These are phyloP conservation scores for Catunica adiposa DNA, from an alignment of 2,329 filamentous ascomycete genomes.

Conservation along the genomic window DNA sequence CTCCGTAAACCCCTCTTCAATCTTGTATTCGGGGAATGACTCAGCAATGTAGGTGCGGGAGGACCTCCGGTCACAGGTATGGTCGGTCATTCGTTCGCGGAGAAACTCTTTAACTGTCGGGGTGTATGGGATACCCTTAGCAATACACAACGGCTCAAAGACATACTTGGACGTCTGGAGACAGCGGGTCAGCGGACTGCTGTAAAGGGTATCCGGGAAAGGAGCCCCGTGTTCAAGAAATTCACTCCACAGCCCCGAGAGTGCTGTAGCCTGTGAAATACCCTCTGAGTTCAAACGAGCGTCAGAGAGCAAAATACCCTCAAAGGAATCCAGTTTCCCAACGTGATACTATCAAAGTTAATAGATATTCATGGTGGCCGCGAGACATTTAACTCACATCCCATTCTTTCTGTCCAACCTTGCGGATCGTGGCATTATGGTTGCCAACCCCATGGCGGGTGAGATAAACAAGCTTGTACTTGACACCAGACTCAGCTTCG, in stretches of 20 bases:
- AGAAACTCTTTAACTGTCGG: slow-evolving; percentile 41
- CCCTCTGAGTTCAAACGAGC: slow-evolving; percentile 36
- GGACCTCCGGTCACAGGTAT: slow-evolving; percentile 44
- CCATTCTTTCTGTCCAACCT: slow-evolving; percentile 40
- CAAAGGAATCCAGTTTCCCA: slow-evolving; percentile 26
- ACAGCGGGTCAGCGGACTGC: slow-evolving; percentile 41
- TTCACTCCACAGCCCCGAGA: slow-evolving; percentile 34
- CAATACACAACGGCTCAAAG: slow-evolving; percentile 27
- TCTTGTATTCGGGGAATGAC: slow-evolving; percentile 32
- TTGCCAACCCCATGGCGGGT: slow-evolving; percentile 41
- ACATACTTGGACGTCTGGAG: slow-evolving; percentile 38
- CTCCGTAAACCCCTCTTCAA: slow-evolving; percentile 40
- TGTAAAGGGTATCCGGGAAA: slow-evolving; percentile 37
- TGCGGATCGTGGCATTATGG: slow-evolving; percentile 33
- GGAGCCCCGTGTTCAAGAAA: slow-evolving; percentile 32
- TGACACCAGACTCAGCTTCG: slow-evolving; percentile 25
- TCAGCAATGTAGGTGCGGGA: slow-evolving; percentile 30
- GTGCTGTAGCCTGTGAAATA: slow-evolving; percentile 33
- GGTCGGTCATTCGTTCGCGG: slow-evolving; percentile 41
- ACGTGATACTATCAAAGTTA: slow-evolving; percentile 21
- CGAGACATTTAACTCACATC: slow-evolving; percentile 25
- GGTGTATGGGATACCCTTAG: slow-evolving; percentile 26
- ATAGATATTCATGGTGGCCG: neutral
- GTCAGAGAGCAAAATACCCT: slow-evolving; percentile 25
- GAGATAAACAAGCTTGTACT: slow-evolving; percentile 37